Evolutionary conservation across 257 asterid species (phyloP).

Genomic region (Solanum sparsipilum): DNA sequence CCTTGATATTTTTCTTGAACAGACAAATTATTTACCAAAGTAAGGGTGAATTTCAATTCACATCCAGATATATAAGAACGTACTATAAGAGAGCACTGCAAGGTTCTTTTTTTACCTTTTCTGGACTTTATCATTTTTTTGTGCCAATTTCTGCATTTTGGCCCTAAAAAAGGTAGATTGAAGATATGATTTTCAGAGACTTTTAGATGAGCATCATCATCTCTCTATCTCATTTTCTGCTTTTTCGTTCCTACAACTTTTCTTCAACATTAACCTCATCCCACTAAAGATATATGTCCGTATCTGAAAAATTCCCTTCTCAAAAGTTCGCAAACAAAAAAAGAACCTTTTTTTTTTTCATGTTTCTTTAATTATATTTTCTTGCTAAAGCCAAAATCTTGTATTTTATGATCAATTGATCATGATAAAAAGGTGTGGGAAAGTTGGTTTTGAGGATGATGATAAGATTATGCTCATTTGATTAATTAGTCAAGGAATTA

Average conservation of each 20-base stretch:
- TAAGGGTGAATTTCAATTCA: background rate
- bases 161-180: slow-evolving; percentile 3
- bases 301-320: background rate
- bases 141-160: slow-evolving; percentile 2
- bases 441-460: background rate
- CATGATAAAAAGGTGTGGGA: background rate
- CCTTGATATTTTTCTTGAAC: too few species aligned
- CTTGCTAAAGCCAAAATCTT: background rate
- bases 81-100: background rate
- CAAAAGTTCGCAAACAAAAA: background rate
- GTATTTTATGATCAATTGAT: background rate
- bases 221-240: background rate
- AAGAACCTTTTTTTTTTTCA: background rate
- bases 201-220: slow-evolving; percentile 7
- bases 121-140: background rate
- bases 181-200: slow-evolving; percentile 5
- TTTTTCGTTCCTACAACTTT: background rate
- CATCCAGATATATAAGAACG: background rate
- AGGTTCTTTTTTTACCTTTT: background rate
- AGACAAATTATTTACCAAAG: too few species aligned
- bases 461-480: background rate
- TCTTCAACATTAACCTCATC: slow-evolving; percentile 7
- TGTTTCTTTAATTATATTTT: background rate
- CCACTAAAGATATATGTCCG: background rate
- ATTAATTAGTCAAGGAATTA: background rate